phyloP scores from a whole-genome alignment of 164 flowering plant genomes.

The Santalum album region DNA sequence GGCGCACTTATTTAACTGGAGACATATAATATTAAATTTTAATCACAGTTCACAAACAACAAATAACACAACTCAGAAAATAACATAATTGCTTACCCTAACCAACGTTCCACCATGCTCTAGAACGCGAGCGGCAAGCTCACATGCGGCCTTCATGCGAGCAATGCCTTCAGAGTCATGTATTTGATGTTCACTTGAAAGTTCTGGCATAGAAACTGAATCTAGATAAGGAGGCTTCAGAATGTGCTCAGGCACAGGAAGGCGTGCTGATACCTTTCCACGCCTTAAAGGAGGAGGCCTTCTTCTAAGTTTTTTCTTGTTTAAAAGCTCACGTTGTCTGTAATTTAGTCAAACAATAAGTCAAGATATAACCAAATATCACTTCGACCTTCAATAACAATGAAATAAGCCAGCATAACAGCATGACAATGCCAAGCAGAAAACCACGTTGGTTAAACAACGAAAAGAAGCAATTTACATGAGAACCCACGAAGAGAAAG shows the following conservation, averaged over 20 bases:
- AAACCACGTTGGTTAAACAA: too few relatives aligned
- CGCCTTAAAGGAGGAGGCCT: slow-evolving; percentile 61
- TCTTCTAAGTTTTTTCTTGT: slow-evolving; percentile 23
- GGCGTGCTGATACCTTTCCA: slow-evolving; percentile 67
- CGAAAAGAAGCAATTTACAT: too few relatives aligned
- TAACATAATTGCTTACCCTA: slow-evolving; percentile 39
- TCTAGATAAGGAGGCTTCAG: slow-evolving; percentile 79
- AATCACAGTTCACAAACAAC: neutral
- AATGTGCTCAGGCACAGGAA: slow-evolving; percentile 80
- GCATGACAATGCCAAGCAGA: too few relatives aligned
- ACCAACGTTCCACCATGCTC: slow-evolving; percentile 85
- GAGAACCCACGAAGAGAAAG: too few relatives aligned
- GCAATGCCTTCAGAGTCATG: slow-evolving; percentile 73
- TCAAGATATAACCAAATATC: neutral
- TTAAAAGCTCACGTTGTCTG: slow-evolving; percentile 56
- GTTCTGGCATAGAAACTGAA: slow-evolving; percentile 48
- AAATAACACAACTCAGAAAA: neutral
- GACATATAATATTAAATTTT: neutral
- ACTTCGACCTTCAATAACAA: too few relatives aligned
- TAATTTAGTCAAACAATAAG: neutral
- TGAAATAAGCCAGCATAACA: too few relatives aligned
- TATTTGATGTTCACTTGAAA: slow-evolving; percentile 57
- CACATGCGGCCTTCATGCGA: slow-evolving; percentile 78
- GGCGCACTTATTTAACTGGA: neutral
- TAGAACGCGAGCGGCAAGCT: slow-evolving; percentile 89